Conservation (phyloP, 495 filamentous ascomycete genomes). For the Aspergillus conjunctus region DNA sequence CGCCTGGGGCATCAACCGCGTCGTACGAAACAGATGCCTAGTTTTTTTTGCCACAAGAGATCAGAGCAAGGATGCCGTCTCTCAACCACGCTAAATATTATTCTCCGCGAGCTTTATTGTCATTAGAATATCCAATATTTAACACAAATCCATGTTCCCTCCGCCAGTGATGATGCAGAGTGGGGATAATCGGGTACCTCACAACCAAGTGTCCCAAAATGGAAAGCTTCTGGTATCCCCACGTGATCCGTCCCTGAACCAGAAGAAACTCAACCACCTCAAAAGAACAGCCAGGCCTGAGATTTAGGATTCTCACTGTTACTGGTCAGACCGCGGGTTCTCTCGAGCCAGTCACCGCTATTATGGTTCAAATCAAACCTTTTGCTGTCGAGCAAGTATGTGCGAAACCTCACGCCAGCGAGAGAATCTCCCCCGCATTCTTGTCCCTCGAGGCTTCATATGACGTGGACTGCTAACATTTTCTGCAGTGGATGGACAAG, state of each 20-base stretch:
- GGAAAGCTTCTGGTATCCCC: neutral
- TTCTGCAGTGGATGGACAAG: constrained; percentile 80
- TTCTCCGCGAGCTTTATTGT: neutral
- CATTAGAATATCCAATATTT: neutral
- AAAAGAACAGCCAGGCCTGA: neutral
- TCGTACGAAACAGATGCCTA: neutral
- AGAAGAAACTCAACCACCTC: neutral
- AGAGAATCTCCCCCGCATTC: constrained; percentile 13
- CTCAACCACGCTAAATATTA: neutral
- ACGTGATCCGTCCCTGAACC: constrained; percentile 7
- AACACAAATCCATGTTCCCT: neutral
- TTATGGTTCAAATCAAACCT: constrained; percentile 68
- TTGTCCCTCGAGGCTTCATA: neutral
- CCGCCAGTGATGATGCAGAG: neutral
- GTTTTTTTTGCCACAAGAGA: neutral
- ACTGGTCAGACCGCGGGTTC: neutral
- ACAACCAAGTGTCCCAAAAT: constrained; percentile 1
- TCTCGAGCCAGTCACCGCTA: neutral
- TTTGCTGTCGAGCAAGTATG: constrained; percentile 80
- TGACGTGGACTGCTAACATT: neutral
- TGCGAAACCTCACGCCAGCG: constrained; percentile 8
- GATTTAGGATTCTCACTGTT: neutral
- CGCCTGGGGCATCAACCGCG: constrained; percentile 30
- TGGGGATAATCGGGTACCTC: neutral
- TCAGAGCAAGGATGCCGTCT: neutral